These are phyloP conservation scores for Immersiella caudata DNA, from an alignment of 495 filamentous ascomycete genomes.

Conservation along the genomic window DNA sequence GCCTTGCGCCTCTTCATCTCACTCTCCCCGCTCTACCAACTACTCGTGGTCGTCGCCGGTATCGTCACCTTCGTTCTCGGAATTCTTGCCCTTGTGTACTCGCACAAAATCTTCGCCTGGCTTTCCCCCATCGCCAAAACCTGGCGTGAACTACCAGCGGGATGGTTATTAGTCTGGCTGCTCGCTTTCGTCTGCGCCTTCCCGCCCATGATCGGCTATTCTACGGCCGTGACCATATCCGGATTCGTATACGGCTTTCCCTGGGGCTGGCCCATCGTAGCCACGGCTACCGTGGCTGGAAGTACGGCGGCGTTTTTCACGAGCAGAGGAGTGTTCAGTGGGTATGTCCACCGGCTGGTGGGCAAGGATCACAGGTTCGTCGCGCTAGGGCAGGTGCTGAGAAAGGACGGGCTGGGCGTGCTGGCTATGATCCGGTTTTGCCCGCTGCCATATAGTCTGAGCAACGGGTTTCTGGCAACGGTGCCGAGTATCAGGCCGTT, in stretches of 20 bases:
- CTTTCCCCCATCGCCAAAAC: conserved; percentile 68
- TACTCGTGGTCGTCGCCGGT: conserved; percentile 55
- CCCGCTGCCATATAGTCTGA: conserved; percentile 90
- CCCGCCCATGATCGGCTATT: conserved; percentile 90
- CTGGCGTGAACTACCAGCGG: conserved; percentile 70
- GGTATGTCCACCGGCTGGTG: conserved; percentile 77
- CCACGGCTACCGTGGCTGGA: conserved; percentile 75
- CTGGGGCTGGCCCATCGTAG: conserved; percentile 85
- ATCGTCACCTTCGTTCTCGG: conserved; percentile 55
- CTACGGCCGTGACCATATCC: conserved; percentile 77
- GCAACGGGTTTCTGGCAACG: conserved; percentile 91
- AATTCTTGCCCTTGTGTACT: conserved; percentile 69
- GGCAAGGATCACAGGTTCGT: conserved; percentile 76
- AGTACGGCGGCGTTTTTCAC: conserved; percentile 76
- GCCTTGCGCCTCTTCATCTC: conserved; percentile 36
- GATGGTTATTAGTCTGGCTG: conserved; percentile 79
- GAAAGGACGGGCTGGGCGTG: conserved; percentile 84
- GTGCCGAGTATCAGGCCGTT: conserved; percentile 81
- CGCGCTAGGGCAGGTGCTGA: conserved; percentile 61
- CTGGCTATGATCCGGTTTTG: conserved; percentile 92
- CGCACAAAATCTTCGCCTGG: conserved; percentile 72
- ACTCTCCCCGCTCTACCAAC: conserved; percentile 63
- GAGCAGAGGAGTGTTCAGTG: conserved; percentile 73
- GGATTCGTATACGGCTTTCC: conserved; percentile 96
- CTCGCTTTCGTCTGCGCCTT: conserved; percentile 79